phyloP scores from a whole-genome alignment of 345 rosid genomes.

The Gossypium mustelinum region DNA sequence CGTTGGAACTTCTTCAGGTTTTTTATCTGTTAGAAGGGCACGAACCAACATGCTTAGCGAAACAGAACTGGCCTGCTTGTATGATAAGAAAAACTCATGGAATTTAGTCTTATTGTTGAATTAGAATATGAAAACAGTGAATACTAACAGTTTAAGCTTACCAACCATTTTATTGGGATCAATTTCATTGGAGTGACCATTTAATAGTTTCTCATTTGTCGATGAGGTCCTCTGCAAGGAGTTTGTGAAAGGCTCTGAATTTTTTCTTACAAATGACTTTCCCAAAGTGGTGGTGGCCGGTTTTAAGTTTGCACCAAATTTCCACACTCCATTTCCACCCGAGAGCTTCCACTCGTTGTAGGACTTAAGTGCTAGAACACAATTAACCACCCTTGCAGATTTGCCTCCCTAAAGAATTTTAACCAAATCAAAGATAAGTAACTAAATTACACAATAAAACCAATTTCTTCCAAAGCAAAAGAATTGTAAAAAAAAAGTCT shows the following conservation, averaged over 20 bases:
- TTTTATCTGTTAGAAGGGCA: constrained; percentile 67
- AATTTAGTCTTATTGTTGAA: constrained; percentile 11
- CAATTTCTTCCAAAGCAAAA: background rate
- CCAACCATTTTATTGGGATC: constrained; percentile 65
- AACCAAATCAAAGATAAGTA: background rate
- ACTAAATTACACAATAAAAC: background rate
- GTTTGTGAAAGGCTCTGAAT: constrained; percentile 64
- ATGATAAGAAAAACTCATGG: constrained; percentile 4
- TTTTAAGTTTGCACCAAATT: constrained; percentile 66
- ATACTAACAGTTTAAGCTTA: constrained; percentile 23
- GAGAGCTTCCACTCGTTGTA: constrained; percentile 70
- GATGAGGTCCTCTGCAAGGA: constrained; percentile 61
- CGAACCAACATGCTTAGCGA: constrained; percentile 71
- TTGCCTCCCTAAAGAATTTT: constrained; percentile 61
- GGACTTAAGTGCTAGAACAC: constrained; percentile 71
- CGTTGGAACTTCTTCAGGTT: constrained; percentile 70
- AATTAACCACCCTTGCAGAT: constrained; percentile 67
- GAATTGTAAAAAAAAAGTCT: background rate
- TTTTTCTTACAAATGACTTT: constrained; percentile 64
- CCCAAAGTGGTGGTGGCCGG: constrained; percentile 27
- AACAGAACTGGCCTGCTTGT: constrained; percentile 26
- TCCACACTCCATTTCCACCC: constrained; percentile 78
- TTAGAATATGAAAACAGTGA: constrained; percentile 1
- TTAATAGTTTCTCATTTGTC: constrained; percentile 37
- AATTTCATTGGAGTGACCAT: constrained; percentile 24